phyloP scores from a whole-genome alignment of 345 rosid species.

The Acer negundo region DNA sequence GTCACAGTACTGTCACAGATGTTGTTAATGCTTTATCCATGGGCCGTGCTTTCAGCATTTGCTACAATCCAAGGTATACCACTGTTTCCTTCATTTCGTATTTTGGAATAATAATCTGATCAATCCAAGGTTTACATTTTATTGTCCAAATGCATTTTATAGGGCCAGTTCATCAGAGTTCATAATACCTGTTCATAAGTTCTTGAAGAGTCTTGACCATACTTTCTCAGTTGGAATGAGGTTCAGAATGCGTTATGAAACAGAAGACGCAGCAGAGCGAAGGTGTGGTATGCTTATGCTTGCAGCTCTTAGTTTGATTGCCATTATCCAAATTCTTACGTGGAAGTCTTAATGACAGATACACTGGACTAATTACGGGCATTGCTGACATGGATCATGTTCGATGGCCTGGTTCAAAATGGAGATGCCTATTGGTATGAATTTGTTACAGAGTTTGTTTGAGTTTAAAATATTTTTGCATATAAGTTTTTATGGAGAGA shows the following conservation, averaged over 20 bases:
- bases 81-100: background rate
- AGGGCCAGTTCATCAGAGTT: constrained; percentile 81
- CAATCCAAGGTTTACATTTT: too few species aligned
- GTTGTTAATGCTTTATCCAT: constrained; percentile 70
- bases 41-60: constrained; percentile 64
- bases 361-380: constrained; percentile 75
- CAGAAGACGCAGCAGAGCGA: constrained; percentile 93
- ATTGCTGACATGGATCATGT: constrained; percentile 82
- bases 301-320: background rate
- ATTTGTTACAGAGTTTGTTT: background rate
- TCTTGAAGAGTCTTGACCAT: constrained; percentile 73
- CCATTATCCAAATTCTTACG: constrained; percentile 5
- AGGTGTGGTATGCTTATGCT: constrained; percentile 49
- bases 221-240: constrained; percentile 81
- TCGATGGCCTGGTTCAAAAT: constrained; percentile 94
- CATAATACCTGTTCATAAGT: constrained; percentile 63
- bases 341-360: constrained; percentile 42
- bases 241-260: constrained; percentile 76
- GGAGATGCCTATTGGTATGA: constrained; percentile 88
- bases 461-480: background rate
- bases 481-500: background rate
- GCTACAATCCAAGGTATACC: constrained; percentile 89
- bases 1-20: constrained; percentile 57
- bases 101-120: background rate
- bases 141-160: constrained; percentile 18